Base-by-base conservation (phyloP, 2,329 filamentous ascomycete genomes). In the Talaromyces islandicus region DNA sequence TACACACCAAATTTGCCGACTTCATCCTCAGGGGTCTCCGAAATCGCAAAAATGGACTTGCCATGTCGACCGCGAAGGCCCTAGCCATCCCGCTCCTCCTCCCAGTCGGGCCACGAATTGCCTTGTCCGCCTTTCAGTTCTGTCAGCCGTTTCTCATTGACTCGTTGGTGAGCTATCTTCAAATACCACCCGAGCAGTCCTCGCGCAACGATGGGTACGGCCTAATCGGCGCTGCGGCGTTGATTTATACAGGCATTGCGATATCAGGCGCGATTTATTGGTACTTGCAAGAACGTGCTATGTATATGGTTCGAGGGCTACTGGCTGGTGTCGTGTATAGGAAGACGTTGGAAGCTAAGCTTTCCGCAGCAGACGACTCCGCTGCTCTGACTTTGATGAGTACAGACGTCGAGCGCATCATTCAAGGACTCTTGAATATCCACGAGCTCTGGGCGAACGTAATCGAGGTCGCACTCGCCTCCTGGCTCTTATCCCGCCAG, bases 271-370 rank as follows among this genome's bases (percentile, higher is more conserved):
- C 71, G 3, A 70, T 73, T 27, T 77, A 76, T 56, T 70, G 76
- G 54, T 76, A 80, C 64, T 66, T 72, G 19, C 73, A 74, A 0
- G 75, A 78, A 60, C 76, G 77, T 14, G 67, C 70, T 12, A 73
- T 77, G 25, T 76, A 75, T 14, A 76, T 78, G 70, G 66, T 77
- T 9, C 69, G 79, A 38, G 76, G 75, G n/a, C 72, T 69, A 0
- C 65, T 80, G 11, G 70, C 79, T 17, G 77, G 79, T 0, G 68
- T 83, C 61, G 76, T 86, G 1, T 85, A 81, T 64, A 74, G 76
- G 21, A 76, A 75, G 59, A 70, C 74, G 14, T 70, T 66, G 32
- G 66, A 67, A 5, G 51, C 74, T 0, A 68, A 66, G 38, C 60
- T 70, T 9, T 69, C 66, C 53, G 69, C 72, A 54, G 68, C 68